Evolutionary conservation across 2,329 filamentous ascomycete genomes (phyloP), one percentile per base, ranked within the genome.

Genomic region (Dothiorella sarmentorum): DNA sequence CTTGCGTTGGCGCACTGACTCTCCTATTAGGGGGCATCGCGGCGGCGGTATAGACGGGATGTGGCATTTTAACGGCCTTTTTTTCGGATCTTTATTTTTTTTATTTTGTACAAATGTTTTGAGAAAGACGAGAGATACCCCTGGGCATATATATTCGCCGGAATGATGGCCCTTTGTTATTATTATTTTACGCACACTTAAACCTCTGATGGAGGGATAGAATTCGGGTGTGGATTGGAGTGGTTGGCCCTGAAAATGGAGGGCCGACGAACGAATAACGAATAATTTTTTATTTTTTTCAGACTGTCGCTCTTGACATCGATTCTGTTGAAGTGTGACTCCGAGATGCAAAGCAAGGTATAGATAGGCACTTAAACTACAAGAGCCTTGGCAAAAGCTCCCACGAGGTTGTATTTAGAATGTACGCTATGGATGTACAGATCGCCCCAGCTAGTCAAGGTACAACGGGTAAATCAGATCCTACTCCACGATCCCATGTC

Each of bases 391-490:
- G n/a, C 6, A 24, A 6, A 13, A 15, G 10, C 4, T 52, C 26
- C 24, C 7, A 31, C 10, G 47, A 52, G 29, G 47, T 52, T 22
- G 33, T 26, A 37, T 52, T 52, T 37, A 37, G 20, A 33, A 17
- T 24, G 47, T 18, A n/a, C 31, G 47, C 31, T 22, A 43, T 31
- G 37, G 27, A 52, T 35, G 47, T 52, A 38, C 31, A 15, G 47
- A 52, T 52, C 47, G 27, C 18, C n/a, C 45, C 20, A 37, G 47
- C 47, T 52, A 52, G 45, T 51, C 44, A 49, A n/a, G 33, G 44
- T 13, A 24, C n/a, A 2, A 22, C 45, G 24, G 47, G 20, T 33
- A 24, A 52, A 37, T 13, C 20, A 17, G 7, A 7, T 20, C 42
- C 24, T 26, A 24, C 42, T 15, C 13, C 42, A 29, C n/a, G 7